Base-by-base conservation (phyloP, 768 basidiomycete genomes). In the Podaxis sp. region DNA sequence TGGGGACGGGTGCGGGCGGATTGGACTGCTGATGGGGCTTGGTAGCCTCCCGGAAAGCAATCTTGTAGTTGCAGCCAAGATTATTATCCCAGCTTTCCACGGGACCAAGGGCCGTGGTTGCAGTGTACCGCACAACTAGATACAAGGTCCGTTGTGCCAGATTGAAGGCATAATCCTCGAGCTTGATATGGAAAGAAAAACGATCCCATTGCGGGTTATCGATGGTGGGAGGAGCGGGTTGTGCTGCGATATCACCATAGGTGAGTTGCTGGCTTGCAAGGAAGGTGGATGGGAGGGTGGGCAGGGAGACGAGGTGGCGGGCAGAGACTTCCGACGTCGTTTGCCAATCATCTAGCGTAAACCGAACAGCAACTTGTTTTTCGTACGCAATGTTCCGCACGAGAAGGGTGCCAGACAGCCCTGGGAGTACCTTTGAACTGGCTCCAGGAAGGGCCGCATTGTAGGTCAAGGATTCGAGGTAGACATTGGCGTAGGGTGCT, bases 41-140 rank as follows among this genome's bases (percentile, higher is more conserved):
- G 15, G 27, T 13, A 17, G 61, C 41, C 19, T 61, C 65, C 56
- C 74, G 72, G 75, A 98, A 98, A 25, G 75, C 79, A 57, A 97
- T 76, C 25, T 82, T 77, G 77, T 96, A 98, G 72, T 98, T 96
- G 65, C 72, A 66, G 0, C 87, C 88, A 2, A 67, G 74, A 67
- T 96, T 96, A 71, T 94, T 96, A 76, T 98, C 96, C 96, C 96
- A 98, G 82, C 89, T 91, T 76, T 98, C 96, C 1, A 84, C 83
- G 8, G 61, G 54, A 25, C 54, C 61, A 13, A 33, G 17, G 33
- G 54, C 3, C n/a, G 36, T 29, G 4, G 55, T 60, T 1, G 71
- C 70, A 0, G 64, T 68, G 70, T 81, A 87, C 53, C 91, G 75
- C 9, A 82, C 82, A 59, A 85, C 89, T 15, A 91, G 76, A 79